Percentiles rank a stretch among this genome's conserved stretches.
phyloP scores from a whole-genome alignment of 257 asterid species.

The Scutellaria baicalensis region DNA sequence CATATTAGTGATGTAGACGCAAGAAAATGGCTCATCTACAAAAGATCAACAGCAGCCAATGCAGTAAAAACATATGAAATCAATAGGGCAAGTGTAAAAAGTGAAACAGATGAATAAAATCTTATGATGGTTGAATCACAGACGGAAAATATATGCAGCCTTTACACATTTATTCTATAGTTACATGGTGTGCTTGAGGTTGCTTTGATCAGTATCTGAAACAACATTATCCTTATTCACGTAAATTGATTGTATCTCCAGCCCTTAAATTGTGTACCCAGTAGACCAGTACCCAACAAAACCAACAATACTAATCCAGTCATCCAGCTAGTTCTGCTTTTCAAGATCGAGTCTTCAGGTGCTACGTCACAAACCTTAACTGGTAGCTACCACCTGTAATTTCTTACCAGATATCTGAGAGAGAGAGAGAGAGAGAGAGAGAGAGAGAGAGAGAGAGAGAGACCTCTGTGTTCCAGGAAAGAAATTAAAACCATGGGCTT shows the following conservation, averaged over 20 bases:
- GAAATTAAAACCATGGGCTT: slow-evolving; percentile 86
- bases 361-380: not conserved
- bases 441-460: slow-evolving; percentile 15
- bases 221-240: not conserved
- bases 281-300: not conserved
- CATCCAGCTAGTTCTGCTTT: not conserved
- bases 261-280: not conserved
- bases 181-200: not conserved
- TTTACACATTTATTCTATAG: not conserved
- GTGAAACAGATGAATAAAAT: not conserved
- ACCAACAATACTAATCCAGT: not conserved
- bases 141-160: not conserved
- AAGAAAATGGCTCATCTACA: not conserved
- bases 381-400: not conserved
- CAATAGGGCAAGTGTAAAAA: not conserved
- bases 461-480: slow-evolving; percentile 96
- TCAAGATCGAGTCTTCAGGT: not conserved
- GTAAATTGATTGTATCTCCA: not conserved
- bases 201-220: not conserved
- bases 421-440: not conserved
- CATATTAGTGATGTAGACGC: slow-evolving; percentile 5
- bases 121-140: not conserved
- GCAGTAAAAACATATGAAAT: not conserved
- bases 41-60: slow-evolving; percentile 5
- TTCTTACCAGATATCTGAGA: not conserved